Percentiles rank a stretch among this genome's conserved stretches.
Evolutionary conservation across 106 monocot genomes (phyloP).

Genomic region (Amphibolis antarctica): DNA sequence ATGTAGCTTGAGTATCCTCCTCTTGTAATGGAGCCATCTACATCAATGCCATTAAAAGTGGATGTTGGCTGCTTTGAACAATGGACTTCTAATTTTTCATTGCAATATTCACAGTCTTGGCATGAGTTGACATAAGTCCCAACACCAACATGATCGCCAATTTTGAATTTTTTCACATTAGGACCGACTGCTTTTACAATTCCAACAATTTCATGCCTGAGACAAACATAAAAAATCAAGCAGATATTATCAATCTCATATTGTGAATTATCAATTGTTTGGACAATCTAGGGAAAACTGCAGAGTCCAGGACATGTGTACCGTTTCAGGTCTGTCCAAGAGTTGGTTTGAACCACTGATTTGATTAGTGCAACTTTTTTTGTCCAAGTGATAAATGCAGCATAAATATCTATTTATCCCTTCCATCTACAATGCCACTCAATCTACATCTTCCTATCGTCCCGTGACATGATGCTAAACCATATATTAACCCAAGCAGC

Average conservation of each 20-base stretch:
- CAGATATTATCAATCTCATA: background rate
- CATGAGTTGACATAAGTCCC: conserved; percentile 80
- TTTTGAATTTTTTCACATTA: conserved; percentile 45
- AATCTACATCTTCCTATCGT: no score
- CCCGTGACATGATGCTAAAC: no score
- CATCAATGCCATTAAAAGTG: conserved; percentile 60
- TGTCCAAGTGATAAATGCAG: no score
- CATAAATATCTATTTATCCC: no score
- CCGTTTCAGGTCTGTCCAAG: no score
- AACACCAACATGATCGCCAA: conserved; percentile 72
- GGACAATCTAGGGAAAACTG: no score
- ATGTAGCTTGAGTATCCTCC: conserved; percentile 81
- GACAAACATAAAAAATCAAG: background rate
- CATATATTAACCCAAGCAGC: no score
- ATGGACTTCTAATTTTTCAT: conserved; percentile 36
- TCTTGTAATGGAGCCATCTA: conserved; percentile 72
- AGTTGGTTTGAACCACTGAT: no score
- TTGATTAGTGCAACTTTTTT: no score
- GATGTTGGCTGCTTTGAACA: conserved; percentile 22
- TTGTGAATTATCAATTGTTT: background rate
- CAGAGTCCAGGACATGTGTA: no score
- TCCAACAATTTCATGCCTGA: conserved; percentile 64
- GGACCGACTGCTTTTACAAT: conserved; percentile 30
- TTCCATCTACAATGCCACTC: no score
- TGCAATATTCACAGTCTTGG: conserved; percentile 59